These are phyloP conservation scores for Lentinula guzmanii DNA, from an alignment of 768 basidiomycete genomes.

Conservation along the genomic window DNA sequence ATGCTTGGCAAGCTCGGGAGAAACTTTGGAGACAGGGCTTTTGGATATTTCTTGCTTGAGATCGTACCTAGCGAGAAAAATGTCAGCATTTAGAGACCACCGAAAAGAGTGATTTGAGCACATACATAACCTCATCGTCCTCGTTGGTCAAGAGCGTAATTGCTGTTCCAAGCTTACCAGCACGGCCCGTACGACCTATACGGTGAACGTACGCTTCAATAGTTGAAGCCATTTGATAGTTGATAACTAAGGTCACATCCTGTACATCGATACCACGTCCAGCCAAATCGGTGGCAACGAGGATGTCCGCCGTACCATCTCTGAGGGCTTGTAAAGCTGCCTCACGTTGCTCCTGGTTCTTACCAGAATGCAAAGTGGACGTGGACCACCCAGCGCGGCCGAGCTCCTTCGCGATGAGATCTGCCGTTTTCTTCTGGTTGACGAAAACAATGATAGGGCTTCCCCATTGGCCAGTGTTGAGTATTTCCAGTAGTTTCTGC, in stretches of 20 bases:
- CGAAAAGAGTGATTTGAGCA: slow-evolving; percentile 16
- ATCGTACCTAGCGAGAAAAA: slow-evolving; percentile 68
- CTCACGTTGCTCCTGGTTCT: slow-evolving; percentile 97
- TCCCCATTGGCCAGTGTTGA: slow-evolving; percentile 76
- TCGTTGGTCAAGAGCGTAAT: slow-evolving; percentile 97
- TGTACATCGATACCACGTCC: slow-evolving; percentile 99
- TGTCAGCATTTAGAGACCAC: slow-evolving; percentile 10
- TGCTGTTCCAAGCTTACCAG: slow-evolving; percentile 88
- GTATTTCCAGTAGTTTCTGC: slow-evolving; percentile 81
- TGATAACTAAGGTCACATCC: slow-evolving; percentile 93
- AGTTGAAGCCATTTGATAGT: slow-evolving; percentile 94
- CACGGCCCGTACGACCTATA: slow-evolving; percentile 98
- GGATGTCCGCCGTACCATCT: slow-evolving; percentile 77
- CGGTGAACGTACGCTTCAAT: slow-evolving; percentile 98
- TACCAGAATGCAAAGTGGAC: slow-evolving; percentile 92
- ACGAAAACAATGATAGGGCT: slow-evolving; percentile 98
- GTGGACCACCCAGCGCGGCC: slow-evolving; percentile 90
- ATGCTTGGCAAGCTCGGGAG: slow-evolving; percentile 84
- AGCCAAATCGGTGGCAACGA: slow-evolving; percentile 96
- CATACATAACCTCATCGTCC: slow-evolving; percentile 95
- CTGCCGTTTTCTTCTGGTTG: slow-evolving; percentile 99
- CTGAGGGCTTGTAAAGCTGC: slow-evolving; percentile 83
- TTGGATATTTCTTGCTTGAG: slow-evolving; percentile 95
- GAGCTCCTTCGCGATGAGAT: slow-evolving; percentile 94
- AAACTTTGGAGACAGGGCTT: slow-evolving; percentile 87